These are phyloP conservation scores for Hura crepitans DNA, from an alignment of 441 rosid genomes.

Conservation along the genomic window DNA sequence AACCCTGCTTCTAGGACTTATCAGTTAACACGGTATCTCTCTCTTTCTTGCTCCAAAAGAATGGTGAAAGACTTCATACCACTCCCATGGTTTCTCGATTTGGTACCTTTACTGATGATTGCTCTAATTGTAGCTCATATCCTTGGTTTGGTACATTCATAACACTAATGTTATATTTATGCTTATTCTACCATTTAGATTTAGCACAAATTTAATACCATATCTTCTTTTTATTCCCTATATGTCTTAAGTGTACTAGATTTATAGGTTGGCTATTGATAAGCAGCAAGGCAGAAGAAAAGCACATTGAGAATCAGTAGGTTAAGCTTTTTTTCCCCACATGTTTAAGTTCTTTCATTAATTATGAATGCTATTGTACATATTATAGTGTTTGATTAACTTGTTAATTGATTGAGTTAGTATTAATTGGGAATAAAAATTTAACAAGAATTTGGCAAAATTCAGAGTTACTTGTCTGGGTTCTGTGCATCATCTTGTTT, in stretches of 20 bases:
- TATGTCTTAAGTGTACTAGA: slow-evolving; percentile 67
- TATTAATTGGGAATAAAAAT: background rate
- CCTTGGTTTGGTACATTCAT: slow-evolving; percentile 56
- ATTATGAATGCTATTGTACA: background rate
- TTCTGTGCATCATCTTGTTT: no score
- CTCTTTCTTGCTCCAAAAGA: background rate
- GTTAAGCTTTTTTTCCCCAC: background rate
- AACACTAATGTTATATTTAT: background rate
- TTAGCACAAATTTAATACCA: background rate
- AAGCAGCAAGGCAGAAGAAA: slow-evolving; percentile 76
- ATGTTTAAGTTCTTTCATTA: background rate
- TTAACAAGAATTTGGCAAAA: background rate
- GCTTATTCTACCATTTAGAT: background rate
- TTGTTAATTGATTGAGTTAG: background rate
- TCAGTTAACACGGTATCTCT: background rate
- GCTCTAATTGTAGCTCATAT: slow-evolving; percentile 78
- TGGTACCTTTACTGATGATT: slow-evolving; percentile 54
- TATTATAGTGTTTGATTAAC: background rate
- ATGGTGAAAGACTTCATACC: slow-evolving; percentile 53
- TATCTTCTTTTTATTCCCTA: slow-evolving; percentile 15
- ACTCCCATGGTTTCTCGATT: slow-evolving; percentile 66
- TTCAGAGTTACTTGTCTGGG: background rate
- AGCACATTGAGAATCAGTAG: slow-evolving; percentile 43
- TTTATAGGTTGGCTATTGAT: slow-evolving; percentile 74
- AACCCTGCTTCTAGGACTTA: slow-evolving; percentile 20